Base-by-base conservation (phyloP, 345 rosid genomes). In the Rubroshorea leprosula region DNA sequence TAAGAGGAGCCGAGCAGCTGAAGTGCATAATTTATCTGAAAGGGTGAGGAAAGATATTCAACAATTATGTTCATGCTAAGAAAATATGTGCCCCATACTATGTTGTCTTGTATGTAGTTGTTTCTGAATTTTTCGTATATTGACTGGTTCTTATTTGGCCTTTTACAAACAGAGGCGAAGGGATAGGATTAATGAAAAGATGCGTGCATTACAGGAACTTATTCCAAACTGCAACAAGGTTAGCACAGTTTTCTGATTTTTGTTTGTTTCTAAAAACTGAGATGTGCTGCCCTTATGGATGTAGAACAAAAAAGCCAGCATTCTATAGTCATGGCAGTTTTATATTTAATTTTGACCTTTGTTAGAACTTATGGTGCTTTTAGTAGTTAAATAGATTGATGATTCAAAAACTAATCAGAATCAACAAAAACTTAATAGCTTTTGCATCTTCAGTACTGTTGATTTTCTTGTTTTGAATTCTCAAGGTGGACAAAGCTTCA, bases 151-250 rank as follows among this genome's bases (percentile, higher is more conserved):
- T 68, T 20, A 27, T 62, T 19, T 56, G 62, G 22, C 54, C 26
- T 50, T 68, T 41, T 57, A 54, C 63, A 26, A 76, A 64, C 81
- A 88, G 96, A 86, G 76, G 78, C 83, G 96, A 68, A 78, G 98
- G 61, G 98, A 91, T 71, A 79, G 95, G 68, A 88, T 91, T 50
- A 91, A 91, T 41, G 95, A 84, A 76, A 91, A 91, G 81, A 88
- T 91, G 96, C 92, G 87, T 50, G 92, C 88, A 0, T 70, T 91
- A 43, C 98, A 91, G 76, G 98, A 88, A 78, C 95, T 88, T 59
- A 84, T 88, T 57, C 98, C 98, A 25, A 88, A 91, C 77, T 82
- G 96, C 82, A 84, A 82, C 57, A 88, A 88, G 86, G 98, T 90
- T 53, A 54, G 50, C 23, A 39, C 2, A 39, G 31, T 25, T 13